These are phyloP conservation scores for Podospora pseudocomata DNA, from an alignment of 495 filamentous ascomycete genomes.

Conservation along the genomic window DNA sequence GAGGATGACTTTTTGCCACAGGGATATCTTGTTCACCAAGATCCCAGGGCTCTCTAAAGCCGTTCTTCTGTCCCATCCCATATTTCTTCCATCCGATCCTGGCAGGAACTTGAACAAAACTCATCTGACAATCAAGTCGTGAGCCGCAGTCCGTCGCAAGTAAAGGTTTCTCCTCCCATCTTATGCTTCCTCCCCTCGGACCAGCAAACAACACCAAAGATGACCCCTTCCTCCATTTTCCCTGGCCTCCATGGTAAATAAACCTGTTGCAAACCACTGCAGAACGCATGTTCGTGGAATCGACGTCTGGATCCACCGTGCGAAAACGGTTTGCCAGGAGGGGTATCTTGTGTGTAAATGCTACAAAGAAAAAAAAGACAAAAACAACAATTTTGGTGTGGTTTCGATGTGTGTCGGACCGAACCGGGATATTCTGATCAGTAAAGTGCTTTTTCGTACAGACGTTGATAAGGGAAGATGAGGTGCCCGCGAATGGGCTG, in stretches of 20 bases:
- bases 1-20: neutral
- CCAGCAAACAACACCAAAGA: neutral
- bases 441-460: constrained; percentile 16
- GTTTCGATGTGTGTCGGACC: constrained; percentile 25
- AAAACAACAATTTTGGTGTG: neutral
- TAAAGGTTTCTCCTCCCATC: neutral
- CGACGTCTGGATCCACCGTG: constrained; percentile 10
- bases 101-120: neutral
- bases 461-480: constrained; percentile 4
- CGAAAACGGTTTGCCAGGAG: constrained; percentile 6
- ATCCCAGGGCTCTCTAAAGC: neutral
- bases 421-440: constrained; percentile 15
- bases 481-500: constrained; percentile 17
- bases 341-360: constrained; percentile 10
- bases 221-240: neutral
- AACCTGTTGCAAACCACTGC: constrained; percentile 22
- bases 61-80: neutral
- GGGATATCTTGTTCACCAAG: neutral
- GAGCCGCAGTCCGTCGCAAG: neutral
- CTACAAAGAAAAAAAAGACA: constrained; percentile 20
- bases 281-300: constrained; percentile 8
- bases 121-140: neutral
- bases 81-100: too few species aligned
- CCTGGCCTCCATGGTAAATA: constrained; percentile 5
- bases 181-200: neutral